These are phyloP conservation scores for Aurifilum marmelostoma DNA, from an alignment of 2,329 filamentous ascomycete genomes.

Conservation along the genomic window DNA sequence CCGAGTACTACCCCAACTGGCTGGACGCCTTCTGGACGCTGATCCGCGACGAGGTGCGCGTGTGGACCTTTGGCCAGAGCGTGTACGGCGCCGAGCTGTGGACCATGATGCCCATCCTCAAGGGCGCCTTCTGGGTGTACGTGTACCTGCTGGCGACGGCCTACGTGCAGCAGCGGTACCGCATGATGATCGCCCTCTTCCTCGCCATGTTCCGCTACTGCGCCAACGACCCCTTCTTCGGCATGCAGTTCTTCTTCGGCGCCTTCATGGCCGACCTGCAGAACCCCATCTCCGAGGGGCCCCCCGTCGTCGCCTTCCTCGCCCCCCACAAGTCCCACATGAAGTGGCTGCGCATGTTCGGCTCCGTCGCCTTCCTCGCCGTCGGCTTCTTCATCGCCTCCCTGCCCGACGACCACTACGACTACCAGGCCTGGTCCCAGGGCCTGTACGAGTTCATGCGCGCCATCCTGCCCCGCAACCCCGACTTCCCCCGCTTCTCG, in stretches of 20 bases:
- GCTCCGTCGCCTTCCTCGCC: constrained; percentile 27
- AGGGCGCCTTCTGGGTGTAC: constrained; percentile 30
- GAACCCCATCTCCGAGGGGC: constrained; percentile 20
- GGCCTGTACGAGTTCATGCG: constrained; percentile 25
- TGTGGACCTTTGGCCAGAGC: constrained; percentile 26
- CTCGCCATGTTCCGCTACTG: constrained; percentile 27
- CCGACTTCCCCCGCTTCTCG: constrained; percentile 29
- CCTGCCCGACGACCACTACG: constrained; percentile 26
- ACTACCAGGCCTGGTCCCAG: constrained; percentile 30
- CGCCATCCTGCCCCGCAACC: constrained; percentile 26
- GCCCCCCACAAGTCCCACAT: constrained; percentile 25
- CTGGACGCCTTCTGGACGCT: constrained; percentile 20
- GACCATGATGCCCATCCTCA: constrained; percentile 31
- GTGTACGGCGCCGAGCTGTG: constrained; percentile 29
- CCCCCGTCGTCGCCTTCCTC: constrained; percentile 22
- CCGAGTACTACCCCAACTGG: constrained; percentile 23
- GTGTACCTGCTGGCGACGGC: constrained; percentile 28
- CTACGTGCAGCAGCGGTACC: constrained; percentile 27
- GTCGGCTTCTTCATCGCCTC: constrained; percentile 27
- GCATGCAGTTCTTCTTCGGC: constrained; percentile 31
- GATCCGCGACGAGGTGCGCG: constrained; percentile 27
- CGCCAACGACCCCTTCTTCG: constrained; percentile 30
- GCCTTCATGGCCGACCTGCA: constrained; percentile 30
- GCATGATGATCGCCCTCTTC: constrained; percentile 29
- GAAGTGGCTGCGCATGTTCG: constrained; percentile 27